Percentiles rank a stretch among this genome's conserved stretches.
phyloP scores from a whole-genome alignment of 2,329 filamentous ascomycete genomes.

The Chrysoporthe deuterocubensis region DNA sequence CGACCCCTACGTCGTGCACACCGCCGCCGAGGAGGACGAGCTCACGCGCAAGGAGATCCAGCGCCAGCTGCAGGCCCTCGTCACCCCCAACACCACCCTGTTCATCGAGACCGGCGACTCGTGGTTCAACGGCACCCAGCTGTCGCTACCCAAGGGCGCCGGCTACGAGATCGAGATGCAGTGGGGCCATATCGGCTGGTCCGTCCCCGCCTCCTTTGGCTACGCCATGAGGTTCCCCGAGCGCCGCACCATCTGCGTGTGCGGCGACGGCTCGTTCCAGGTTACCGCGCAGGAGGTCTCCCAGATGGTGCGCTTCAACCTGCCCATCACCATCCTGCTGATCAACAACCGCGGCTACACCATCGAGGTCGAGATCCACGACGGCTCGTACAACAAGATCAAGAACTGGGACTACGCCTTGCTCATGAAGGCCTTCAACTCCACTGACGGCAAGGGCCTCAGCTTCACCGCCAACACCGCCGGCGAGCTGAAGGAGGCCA shows the following conservation, averaged over 20 bases:
- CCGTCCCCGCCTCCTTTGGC: slow-evolving; percentile 35
- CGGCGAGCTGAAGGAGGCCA: slow-evolving; percentile 33
- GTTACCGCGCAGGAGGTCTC: slow-evolving; percentile 43
- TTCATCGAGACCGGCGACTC: slow-evolving; percentile 37
- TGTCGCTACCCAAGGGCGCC: slow-evolving; percentile 33
- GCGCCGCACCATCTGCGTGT: slow-evolving; percentile 37
- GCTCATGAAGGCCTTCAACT: slow-evolving; percentile 35
- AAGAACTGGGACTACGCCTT: slow-evolving; percentile 39
- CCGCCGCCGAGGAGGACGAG: slow-evolving; percentile 25
- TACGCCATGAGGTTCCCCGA: slow-evolving; percentile 34
- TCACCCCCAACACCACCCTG: slow-evolving; percentile 31
- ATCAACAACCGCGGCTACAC: slow-evolving; percentile 45
- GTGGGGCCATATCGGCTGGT: slow-evolving; percentile 38
- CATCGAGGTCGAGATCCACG: slow-evolving; percentile 45
- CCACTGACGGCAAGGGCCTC: slow-evolving; percentile 32
- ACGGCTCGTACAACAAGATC: slow-evolving; percentile 38
- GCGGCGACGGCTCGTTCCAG: slow-evolving; percentile 43
- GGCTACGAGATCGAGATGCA: slow-evolving; percentile 39
- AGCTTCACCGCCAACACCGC: slow-evolving; percentile 33
- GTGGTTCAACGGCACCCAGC: slow-evolving; percentile 37
- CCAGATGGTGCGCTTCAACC: slow-evolving; percentile 40
- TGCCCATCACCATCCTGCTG: slow-evolving; percentile 39
- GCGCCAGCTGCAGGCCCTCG: slow-evolving; percentile 33
- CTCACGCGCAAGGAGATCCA: slow-evolving; percentile 36
- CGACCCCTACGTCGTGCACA: slow-evolving; percentile 30